phyloP scores from a whole-genome alignment of 805 yeast genomes.

The Ogataea paraovalis region DNA sequence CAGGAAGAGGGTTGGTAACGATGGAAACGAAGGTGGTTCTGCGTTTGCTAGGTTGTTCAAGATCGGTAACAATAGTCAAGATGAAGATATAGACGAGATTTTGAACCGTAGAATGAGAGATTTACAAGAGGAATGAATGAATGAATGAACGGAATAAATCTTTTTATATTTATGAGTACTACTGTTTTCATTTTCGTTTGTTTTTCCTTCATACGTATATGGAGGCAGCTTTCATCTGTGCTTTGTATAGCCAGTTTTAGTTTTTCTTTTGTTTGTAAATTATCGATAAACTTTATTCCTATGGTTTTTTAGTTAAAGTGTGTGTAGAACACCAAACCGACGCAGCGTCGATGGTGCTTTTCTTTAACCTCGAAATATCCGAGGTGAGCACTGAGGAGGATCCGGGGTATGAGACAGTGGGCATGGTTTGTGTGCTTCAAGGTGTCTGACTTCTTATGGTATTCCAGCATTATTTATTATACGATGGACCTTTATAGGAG shows the following conservation, averaged over 20 bases:
- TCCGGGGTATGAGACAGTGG: too few species aligned
- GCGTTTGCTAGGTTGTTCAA: constrained; percentile 36
- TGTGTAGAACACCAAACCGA: too few species aligned
- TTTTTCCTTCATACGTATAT: too few species aligned
- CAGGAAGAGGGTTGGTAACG: constrained; percentile 31
- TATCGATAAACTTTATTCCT: neutral
- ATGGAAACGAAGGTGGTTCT: constrained; percentile 24
- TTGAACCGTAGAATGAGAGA: constrained; percentile 33
- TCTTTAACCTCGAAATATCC: neutral
- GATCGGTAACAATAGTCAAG: constrained; percentile 30
- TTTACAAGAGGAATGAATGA: constrained; percentile 17
- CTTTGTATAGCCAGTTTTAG: too few species aligned
- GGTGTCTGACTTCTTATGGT: too few species aligned
- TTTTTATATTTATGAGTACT: neutral
- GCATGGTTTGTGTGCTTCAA: too few species aligned
- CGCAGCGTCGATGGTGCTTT: neutral
- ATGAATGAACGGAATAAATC: too few species aligned
- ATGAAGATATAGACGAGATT: constrained; percentile 50
- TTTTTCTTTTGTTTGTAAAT: neutral
- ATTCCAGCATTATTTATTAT: too few species aligned
- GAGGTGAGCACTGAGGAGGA: neutral
- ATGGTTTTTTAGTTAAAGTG: too few species aligned
- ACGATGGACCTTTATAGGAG: too few species aligned
- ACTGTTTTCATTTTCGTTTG: neutral
- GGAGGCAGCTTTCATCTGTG: too few species aligned